A percentile compares a stretch with the other conserved stretches of the same genome.
Conservation (phyloP, 164 flowering plant genomes). For the Vitis vinifera region DNA sequence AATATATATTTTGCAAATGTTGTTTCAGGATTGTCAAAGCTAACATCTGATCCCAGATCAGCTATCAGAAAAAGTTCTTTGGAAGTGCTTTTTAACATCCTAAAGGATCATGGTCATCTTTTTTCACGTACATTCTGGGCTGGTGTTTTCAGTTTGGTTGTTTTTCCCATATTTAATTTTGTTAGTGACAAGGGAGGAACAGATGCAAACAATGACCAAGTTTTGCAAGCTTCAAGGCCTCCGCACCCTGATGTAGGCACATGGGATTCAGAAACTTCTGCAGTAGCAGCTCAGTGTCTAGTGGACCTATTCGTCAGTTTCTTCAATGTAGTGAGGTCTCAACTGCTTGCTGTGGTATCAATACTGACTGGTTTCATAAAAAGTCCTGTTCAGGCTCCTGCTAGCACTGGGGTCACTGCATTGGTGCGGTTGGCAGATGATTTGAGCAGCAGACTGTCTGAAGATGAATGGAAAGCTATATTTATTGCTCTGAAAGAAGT, state of each 20-base stretch:
- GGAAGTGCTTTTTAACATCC: constrained; percentile 94
- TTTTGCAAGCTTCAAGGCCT: constrained; percentile 26
- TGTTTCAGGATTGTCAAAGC: constrained; percentile 82
- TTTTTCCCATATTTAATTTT: constrained; percentile 67
- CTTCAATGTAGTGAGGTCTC: constrained; percentile 63
- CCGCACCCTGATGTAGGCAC: constrained; percentile 39
- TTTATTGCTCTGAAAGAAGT: constrained; percentile 68
- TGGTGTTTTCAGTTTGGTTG: constrained; percentile 55
- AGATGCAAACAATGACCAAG: constrained; percentile 24
- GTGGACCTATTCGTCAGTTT: constrained; percentile 74
- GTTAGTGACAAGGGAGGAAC: constrained; percentile 29
- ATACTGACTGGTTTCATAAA: constrained; percentile 58
- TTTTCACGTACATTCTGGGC: constrained; percentile 80
- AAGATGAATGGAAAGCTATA: constrained; percentile 80
- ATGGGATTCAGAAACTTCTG: constrained; percentile 83
- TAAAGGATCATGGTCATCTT: constrained; percentile 95
- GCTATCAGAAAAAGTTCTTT: constrained; percentile 87
- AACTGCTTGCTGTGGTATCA: constrained; percentile 58
- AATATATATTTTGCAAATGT: constrained; percentile 4
- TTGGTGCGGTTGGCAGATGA: constrained; percentile 62
- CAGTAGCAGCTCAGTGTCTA: constrained; percentile 71
- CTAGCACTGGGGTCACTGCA: constrained; percentile 79
- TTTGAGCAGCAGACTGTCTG: constrained; percentile 56
- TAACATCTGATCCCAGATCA: constrained; percentile 87
- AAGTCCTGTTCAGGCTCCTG: constrained; percentile 63